Evolutionary conservation across 345 rosid genomes (phyloP), one percentile per base, ranked within the genome.

Genomic region (Turnera subulata): DNA sequence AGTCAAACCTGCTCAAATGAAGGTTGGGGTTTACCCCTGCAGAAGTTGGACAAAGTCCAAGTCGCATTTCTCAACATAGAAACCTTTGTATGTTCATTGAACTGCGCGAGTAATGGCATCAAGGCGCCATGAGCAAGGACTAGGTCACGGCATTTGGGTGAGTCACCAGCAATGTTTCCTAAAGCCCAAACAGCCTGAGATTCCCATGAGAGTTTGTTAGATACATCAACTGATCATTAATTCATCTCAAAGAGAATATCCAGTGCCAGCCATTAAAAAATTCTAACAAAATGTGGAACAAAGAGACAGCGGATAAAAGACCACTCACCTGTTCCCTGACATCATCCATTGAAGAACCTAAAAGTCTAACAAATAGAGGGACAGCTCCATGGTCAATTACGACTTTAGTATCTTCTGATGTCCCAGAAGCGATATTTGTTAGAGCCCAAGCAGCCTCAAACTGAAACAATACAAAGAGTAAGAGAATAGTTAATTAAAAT

Each of bases 401-500:
- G 40, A 62, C 73, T 53, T 53, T 62, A 11, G 68, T 69, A 47
- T 69, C 22, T 50, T 69, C 73, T 23, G 73, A 69, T 22, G 73
- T 69, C 21, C 73, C 68, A 50, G 73, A 69, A 21, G 64, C 73
- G 40, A 69, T 62, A 13, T 69, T 69, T 13, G 68, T 69, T 13
- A 69, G 59, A 10, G 73, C 73, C 73, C 73, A 69, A 24, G 73
- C 73, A 62, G 73, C 68, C 52, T 69, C 73, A 51, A 69, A 69
- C 73, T 69, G 46, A 4, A 50, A 18, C 43, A 35, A 25, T 18
- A 26, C 42, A 24, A 39, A n/a, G 14, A 29, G 17, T 29, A 3
- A 8, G 4, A 29, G 4, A 29, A 29, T 8, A 29, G 35, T 29
- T 29, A n/a, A n/a, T n/a, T 29, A 29, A 29, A 29, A 29, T 29